These are phyloP conservation scores for Penicillium desertorum DNA, from an alignment of 495 filamentous ascomycete genomes.

Conservation along the genomic window DNA sequence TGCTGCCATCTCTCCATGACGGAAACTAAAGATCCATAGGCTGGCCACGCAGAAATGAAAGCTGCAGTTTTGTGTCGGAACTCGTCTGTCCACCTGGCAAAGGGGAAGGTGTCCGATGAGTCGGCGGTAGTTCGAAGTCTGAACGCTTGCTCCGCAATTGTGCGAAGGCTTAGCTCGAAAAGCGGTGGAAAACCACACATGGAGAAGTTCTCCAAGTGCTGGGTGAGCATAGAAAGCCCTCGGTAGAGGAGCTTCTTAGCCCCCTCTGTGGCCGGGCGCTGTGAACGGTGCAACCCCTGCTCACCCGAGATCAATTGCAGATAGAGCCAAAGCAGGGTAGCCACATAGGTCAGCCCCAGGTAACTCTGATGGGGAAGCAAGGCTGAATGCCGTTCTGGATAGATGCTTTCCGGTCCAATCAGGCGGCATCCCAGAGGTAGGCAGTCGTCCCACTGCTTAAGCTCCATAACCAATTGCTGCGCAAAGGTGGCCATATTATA, in stretches of 20 bases:
- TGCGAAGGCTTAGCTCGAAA: conserved; percentile 44
- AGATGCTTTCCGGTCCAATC: conserved; percentile 43
- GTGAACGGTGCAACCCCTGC: conserved; percentile 35
- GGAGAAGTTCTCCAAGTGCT: conserved; percentile 49
- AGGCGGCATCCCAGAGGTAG: conserved; percentile 45
- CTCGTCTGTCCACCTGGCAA: conserved; percentile 41
- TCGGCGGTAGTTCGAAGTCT: conserved; percentile 37
- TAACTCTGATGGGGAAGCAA: conserved; percentile 53
- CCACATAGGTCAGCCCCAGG: conserved; percentile 46
- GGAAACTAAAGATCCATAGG: conserved; percentile 36
- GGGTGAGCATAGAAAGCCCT: conserved; percentile 43
- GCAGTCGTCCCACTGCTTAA: conserved; percentile 43
- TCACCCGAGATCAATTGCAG: conserved; percentile 39
- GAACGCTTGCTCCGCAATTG: conserved; percentile 41
- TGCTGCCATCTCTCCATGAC: conserved; percentile 38
- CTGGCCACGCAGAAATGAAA: conserved; percentile 38
- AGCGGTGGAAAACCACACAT: conserved; percentile 49
- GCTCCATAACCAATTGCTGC: conserved; percentile 44
- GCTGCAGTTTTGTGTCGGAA: conserved; percentile 34
- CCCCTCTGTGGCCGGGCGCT: conserved; percentile 43
- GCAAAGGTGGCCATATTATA: conserved; percentile 36
- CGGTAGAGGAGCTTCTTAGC: conserved; percentile 48
- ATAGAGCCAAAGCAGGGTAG: conserved; percentile 48
- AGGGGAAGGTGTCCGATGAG: conserved; percentile 37
- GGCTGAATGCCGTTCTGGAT: conserved; percentile 44